These are phyloP conservation scores for Chaetomiaceae sp. DNA, from an alignment of 2,329 filamentous ascomycete genomes.

Conservation along the genomic window DNA sequence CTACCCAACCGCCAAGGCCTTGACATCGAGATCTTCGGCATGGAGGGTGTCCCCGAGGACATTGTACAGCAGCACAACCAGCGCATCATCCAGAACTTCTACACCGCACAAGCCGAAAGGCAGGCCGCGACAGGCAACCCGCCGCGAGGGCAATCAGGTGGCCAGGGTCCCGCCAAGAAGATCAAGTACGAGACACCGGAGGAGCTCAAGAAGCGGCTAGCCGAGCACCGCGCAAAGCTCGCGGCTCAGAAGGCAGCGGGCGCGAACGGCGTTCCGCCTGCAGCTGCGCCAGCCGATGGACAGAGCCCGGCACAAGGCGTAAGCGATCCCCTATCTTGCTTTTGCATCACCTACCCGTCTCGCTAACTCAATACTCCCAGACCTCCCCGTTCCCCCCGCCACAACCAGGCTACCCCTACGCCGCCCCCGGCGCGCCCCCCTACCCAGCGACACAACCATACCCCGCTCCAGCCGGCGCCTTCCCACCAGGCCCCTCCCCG, in stretches of 20 bases:
- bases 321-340: slow-evolving; percentile 34
- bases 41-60: slow-evolving; percentile 92
- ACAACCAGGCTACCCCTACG: slow-evolving; percentile 30
- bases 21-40: slow-evolving; percentile 95
- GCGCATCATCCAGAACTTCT: slow-evolving; percentile 79
- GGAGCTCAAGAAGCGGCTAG: slow-evolving; percentile 75
- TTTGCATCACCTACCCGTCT: not conserved
- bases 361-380: slow-evolving; percentile 25
- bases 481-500: slow-evolving; percentile 34
- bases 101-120: slow-evolving; percentile 78
- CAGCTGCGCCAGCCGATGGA: slow-evolving; percentile 48
- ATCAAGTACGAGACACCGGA: slow-evolving; percentile 69
- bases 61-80: slow-evolving; percentile 79
- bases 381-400: slow-evolving; percentile 43
- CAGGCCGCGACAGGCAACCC: slow-evolving; percentile 81
- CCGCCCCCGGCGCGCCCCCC: slow-evolving; percentile 25
- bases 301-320: slow-evolving; percentile 54
- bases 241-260: slow-evolving; percentile 56
- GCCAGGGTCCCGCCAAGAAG: slow-evolving; percentile 64
- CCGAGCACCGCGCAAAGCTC: slow-evolving; percentile 68
- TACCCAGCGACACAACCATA: slow-evolving; percentile 14
- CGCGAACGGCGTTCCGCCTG: slow-evolving; percentile 48
- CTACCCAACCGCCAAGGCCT: slow-evolving; percentile 79
- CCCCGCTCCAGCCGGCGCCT: slow-evolving; percentile 34
- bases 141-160: slow-evolving; percentile 54